These are phyloP conservation scores for Ophiostoma piceae DNA, from an alignment of 2,329 filamentous ascomycete genomes.

Conservation along the genomic window DNA sequence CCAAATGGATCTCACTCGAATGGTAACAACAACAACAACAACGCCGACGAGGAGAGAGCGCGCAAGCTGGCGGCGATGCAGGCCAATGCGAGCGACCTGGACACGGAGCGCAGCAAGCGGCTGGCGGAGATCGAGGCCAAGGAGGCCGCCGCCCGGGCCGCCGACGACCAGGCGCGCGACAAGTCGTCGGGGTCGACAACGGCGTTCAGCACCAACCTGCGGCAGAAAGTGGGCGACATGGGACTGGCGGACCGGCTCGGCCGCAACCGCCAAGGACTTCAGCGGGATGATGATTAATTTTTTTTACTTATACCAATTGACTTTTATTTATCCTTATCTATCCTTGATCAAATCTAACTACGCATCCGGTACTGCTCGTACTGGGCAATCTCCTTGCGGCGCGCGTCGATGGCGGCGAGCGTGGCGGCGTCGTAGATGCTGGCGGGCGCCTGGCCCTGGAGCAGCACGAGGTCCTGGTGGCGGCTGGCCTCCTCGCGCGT, in stretches of 20 bases:
- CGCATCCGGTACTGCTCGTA: slow-evolving; percentile 42
- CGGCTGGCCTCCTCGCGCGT: slow-evolving; percentile 80
- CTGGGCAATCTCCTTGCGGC: slow-evolving; percentile 60
- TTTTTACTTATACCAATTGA: background rate
- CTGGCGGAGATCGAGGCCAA: slow-evolving; percentile 60
- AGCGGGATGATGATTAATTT: slow-evolving; percentile 41
- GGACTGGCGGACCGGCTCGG: slow-evolving; percentile 50
- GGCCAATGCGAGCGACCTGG: slow-evolving; percentile 62
- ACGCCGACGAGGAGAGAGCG: slow-evolving; percentile 46
- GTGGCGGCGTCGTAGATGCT: slow-evolving; percentile 69
- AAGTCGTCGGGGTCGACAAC: slow-evolving; percentile 18
- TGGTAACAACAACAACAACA: background rate
- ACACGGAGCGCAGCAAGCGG: slow-evolving; percentile 63
- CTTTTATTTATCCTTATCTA: background rate
- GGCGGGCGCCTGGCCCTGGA: slow-evolving; percentile 59
- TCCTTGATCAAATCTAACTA: too few relatives aligned
- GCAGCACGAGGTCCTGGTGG: slow-evolving; percentile 76
- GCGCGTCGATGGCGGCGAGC: slow-evolving; percentile 60
- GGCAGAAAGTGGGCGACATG: slow-evolving; percentile 52
- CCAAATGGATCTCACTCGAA: background rate
- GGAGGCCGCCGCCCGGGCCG: slow-evolving; percentile 59
- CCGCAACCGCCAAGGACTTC: slow-evolving; percentile 42
- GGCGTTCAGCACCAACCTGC: slow-evolving; percentile 59
- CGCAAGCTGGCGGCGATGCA: slow-evolving; percentile 70
- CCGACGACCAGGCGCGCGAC: slow-evolving; percentile 59